phyloP scores from a whole-genome alignment of 768 basidiomycete genomes.

The Termitomyces sp. region DNA sequence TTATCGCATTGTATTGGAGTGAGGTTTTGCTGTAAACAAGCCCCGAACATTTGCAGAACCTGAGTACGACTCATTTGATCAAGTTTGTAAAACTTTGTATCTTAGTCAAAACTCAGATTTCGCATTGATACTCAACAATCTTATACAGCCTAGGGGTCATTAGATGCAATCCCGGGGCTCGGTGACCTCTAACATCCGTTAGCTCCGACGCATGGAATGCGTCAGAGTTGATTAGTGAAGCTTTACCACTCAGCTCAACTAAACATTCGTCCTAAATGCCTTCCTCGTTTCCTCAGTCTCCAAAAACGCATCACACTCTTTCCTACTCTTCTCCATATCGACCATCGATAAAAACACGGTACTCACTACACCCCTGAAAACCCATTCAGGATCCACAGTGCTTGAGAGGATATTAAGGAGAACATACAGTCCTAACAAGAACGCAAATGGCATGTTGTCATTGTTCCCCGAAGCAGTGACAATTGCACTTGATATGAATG shows the following conservation, averaged over 20 bases:
- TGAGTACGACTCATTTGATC: no score
- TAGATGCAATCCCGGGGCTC: background rate
- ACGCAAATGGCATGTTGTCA: slow-evolving; percentile 72
- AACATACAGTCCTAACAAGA: slow-evolving; percentile 62
- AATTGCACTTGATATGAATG: slow-evolving; percentile 69
- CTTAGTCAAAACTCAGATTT: no score
- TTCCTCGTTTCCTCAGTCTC: slow-evolving; percentile 7
- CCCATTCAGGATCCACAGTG: background rate
- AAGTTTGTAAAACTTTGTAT: no score
- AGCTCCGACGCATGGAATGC: background rate
- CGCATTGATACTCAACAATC: no score
- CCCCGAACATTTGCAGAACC: no score
- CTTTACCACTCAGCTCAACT: background rate
- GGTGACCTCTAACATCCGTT: background rate
- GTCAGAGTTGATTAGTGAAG: background rate
- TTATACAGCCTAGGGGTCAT: background rate
- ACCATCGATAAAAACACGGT: slow-evolving; percentile 57
- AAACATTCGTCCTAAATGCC: background rate
- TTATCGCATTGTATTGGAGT: no score
- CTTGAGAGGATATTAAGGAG: background rate
- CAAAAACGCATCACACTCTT: slow-evolving; percentile 59
- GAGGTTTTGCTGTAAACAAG: no score
- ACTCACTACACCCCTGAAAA: slow-evolving; percentile 42
- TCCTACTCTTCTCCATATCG: slow-evolving; percentile 57
- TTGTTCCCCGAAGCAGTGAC: slow-evolving; percentile 64